Evolutionary conservation across 2,329 filamentous ascomycete genomes (phyloP).

Genomic region (Drechslera avenae): DNA sequence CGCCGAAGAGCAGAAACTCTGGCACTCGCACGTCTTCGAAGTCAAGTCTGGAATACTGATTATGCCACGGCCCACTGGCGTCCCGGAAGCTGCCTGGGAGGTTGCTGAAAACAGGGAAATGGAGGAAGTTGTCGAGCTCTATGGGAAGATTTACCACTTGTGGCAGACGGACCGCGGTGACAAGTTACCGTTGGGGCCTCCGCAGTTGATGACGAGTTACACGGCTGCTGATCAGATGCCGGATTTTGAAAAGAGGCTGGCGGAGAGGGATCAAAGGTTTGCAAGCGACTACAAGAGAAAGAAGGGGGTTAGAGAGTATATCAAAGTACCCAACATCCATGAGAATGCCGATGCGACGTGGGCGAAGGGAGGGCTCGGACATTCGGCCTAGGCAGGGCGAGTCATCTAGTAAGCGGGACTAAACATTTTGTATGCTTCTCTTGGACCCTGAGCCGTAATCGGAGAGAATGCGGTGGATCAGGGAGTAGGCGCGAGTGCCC

Average conservation of each 20-base stretch:
- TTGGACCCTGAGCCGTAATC: not conserved
- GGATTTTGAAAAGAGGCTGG: slow-evolving; percentile 53
- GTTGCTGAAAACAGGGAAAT: slow-evolving; percentile 78
- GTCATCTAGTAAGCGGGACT: not conserved
- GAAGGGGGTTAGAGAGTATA: slow-evolving; percentile 58
- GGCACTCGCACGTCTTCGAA: slow-evolving; percentile 79
- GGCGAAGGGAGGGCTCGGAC: slow-evolving; percentile 39
- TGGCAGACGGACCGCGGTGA: slow-evolving; percentile 85
- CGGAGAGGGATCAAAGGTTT: slow-evolving; percentile 61
- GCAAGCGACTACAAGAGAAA: slow-evolving; percentile 59
- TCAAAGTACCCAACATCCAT: slow-evolving; percentile 57
- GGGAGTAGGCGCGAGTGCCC: too few species aligned
- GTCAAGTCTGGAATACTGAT: slow-evolving; percentile 81
- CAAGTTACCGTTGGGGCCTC: slow-evolving; percentile 63
- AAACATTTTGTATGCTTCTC: not conserved
- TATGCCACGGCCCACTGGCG: slow-evolving; percentile 65
- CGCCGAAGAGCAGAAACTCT: slow-evolving; percentile 71
- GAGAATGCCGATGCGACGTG: slow-evolving; percentile 57
- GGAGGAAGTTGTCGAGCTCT: slow-evolving; percentile 73
- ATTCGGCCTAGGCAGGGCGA: slow-evolving; percentile 1
- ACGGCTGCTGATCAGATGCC: slow-evolving; percentile 57
- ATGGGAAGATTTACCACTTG: slow-evolving; percentile 84
- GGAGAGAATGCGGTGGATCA: not conserved
- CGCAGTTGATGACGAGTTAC: slow-evolving; percentile 69
- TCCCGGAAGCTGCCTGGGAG: slow-evolving; percentile 72